Evolutionary conservation across 2,329 filamentous ascomycete species (phyloP).

Genomic region (Epichloe scottii): DNA sequence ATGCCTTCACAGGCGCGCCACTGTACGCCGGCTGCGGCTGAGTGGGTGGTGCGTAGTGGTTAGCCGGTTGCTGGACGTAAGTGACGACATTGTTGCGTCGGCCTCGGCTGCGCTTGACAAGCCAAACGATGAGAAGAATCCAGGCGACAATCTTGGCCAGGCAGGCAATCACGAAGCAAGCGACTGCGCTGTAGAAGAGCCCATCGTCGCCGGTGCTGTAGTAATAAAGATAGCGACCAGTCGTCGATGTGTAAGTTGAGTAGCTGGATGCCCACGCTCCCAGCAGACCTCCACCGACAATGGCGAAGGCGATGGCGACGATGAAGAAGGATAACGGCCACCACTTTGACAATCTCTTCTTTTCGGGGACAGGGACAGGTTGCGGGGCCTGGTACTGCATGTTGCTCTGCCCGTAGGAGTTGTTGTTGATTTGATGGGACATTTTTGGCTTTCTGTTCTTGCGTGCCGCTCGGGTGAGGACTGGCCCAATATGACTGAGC

Average conservation of each 20-base stretch:
- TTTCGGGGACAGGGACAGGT: background rate
- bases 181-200: background rate
- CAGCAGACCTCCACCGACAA: background rate
- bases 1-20: background rate
- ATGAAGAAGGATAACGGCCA: conserved; percentile 3
- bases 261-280: conserved; percentile 1
- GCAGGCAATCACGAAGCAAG: conserved; percentile 1
- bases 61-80: background rate
- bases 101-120: background rate
- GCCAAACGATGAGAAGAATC: conserved; percentile 1
- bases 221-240: background rate
- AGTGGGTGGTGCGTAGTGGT: background rate
- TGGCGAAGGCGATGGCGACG: background rate
- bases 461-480: too few relatives aligned
- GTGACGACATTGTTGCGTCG: background rate
- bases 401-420: background rate
- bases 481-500: too few relatives aligned
- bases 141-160: conserved; percentile 1
- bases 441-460: background rate
- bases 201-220: background rate
- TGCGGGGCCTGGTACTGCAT: background rate
- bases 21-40: background rate
- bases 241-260: background rate
- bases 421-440: background rate
- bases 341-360: conserved; percentile 1